A percentile compares a stretch with the other conserved stretches of the same genome.
Evolutionary conservation across 495 filamentous ascomycete species (phyloP).

Genomic region (Cetradonia linearis): DNA sequence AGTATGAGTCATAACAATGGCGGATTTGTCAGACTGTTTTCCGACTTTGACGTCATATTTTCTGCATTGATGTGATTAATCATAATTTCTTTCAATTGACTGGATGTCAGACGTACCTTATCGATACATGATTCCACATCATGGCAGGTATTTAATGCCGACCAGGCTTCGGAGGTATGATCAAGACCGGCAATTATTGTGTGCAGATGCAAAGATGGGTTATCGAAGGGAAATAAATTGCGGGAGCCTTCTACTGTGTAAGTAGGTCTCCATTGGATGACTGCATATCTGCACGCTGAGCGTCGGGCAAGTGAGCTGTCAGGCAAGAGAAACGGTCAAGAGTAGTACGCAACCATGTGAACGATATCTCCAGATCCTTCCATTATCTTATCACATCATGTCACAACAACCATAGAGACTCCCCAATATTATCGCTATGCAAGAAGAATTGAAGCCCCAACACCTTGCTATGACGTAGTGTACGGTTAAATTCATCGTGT

Average conservation of each 20-base stretch:
- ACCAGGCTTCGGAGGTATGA: background rate
- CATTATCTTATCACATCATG: background rate
- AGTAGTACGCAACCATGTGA: background rate
- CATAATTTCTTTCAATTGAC: background rate
- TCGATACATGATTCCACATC: background rate
- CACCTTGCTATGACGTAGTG: conserved; percentile 15
- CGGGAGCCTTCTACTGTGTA: background rate
- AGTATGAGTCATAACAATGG: background rate
- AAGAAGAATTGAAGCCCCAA: conserved; percentile 7
- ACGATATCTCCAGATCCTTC: background rate
- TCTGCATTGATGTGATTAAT: background rate
- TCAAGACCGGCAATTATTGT: too few species aligned
- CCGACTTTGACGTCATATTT: background rate
- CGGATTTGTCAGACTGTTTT: background rate
- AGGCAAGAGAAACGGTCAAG: background rate
- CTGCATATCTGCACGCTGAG: background rate
- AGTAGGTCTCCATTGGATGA: background rate
- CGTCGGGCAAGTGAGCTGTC: background rate
- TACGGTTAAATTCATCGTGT: background rate
- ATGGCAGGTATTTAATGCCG: background rate
- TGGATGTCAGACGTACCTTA: background rate
- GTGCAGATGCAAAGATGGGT: background rate
- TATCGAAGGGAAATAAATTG: background rate
- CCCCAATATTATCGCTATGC: conserved; percentile 11
- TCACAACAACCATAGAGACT: too few species aligned